A percentile compares a stretch with the other conserved stretches of the same genome.
Conservation (phyloP, 2,329 filamentous ascomycete genomes). For the Lecanosticta acicola region DNA sequence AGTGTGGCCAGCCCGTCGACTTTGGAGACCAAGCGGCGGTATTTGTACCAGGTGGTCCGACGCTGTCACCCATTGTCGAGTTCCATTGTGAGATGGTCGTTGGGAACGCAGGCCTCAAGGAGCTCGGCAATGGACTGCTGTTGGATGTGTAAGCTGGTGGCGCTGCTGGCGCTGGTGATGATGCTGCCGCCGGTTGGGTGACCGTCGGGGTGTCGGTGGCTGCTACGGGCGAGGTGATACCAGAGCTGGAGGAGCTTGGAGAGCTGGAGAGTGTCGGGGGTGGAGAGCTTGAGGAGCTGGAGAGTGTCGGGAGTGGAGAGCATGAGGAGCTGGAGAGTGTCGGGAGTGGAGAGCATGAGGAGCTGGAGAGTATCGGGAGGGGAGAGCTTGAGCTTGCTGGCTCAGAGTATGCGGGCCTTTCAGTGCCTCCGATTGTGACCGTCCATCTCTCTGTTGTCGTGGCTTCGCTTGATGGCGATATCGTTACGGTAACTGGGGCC, state of each 20-base stretch:
- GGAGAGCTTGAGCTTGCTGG: neutral
- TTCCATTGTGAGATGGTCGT: slow-evolving; percentile 1
- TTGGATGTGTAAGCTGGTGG: slow-evolving; percentile 1
- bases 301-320: neutral
- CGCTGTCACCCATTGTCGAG: neutral
- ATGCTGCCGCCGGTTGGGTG: neutral
- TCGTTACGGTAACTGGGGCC: slow-evolving; percentile 3
- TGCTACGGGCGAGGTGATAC: neutral
- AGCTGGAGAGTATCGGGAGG: neutral
- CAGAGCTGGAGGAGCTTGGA: too few relatives aligned
- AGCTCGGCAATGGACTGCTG: slow-evolving; percentile 1
- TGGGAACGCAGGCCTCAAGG: neutral
- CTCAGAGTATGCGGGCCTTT: neutral
- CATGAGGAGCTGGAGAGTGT: neutral
- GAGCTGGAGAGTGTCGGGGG: neutral
- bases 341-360: neutral
- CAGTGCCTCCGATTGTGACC: slow-evolving; percentile 1
- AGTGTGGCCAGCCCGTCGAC: neutral
- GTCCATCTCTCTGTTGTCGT: slow-evolving; percentile 4
- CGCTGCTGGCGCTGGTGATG: neutral
- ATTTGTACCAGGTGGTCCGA: neutral
- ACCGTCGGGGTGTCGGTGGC: slow-evolving; percentile 1
- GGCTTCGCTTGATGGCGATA: slow-evolving; percentile 6
- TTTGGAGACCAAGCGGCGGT: neutral
- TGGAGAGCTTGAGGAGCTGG: neutral